These are phyloP conservation scores for Lactifluus pinguis DNA, from an alignment of 768 basidiomycete species.

Conservation along the genomic window DNA sequence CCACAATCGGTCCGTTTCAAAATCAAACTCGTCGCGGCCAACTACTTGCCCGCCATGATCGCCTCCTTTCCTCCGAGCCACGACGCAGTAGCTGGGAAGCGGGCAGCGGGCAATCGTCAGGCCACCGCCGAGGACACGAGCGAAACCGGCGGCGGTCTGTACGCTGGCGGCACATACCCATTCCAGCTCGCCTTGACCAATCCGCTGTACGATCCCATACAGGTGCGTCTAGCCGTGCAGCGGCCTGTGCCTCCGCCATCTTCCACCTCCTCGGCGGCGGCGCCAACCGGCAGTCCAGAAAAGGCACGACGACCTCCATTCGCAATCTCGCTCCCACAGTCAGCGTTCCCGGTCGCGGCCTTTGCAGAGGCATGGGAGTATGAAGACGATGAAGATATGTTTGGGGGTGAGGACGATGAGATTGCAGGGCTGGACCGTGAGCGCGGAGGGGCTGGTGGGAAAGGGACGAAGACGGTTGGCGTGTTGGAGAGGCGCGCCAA, in stretches of 20 bases:
- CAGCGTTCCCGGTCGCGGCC: constrained; percentile 74
- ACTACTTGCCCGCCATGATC: constrained; percentile 83
- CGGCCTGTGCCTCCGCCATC: constrained; percentile 35
- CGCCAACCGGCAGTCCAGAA: constrained; percentile 34
- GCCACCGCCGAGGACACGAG: constrained; percentile 32
- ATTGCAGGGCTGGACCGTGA: constrained; percentile 27
- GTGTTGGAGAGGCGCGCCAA: constrained; percentile 88
- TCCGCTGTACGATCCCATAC: constrained; percentile 92
- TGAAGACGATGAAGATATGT: constrained; percentile 87
- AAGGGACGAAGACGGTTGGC: constrained; percentile 49
- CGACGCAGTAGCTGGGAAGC: constrained; percentile 25
- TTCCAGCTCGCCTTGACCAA: constrained; percentile 92
- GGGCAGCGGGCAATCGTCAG: constrained; percentile 29
- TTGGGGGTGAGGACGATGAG: constrained; percentile 42
- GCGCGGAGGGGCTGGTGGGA: constrained; percentile 40
- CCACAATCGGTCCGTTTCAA: constrained; percentile 91
- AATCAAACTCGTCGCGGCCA: constrained; percentile 94
- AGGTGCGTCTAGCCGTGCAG: constrained; percentile 78
- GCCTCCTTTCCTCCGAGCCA: constrained; percentile 53
- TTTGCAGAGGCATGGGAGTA: constrained; percentile 98
- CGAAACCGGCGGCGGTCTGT: constrained; percentile 32
- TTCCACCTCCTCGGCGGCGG: constrained; percentile 17
- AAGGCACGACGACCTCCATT: constrained; percentile 66
- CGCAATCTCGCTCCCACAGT: constrained; percentile 69
- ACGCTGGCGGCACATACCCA: constrained; percentile 72